Base-by-base conservation (phyloP, 306 rosid genomes). In the Acacia melanoxylon region DNA sequence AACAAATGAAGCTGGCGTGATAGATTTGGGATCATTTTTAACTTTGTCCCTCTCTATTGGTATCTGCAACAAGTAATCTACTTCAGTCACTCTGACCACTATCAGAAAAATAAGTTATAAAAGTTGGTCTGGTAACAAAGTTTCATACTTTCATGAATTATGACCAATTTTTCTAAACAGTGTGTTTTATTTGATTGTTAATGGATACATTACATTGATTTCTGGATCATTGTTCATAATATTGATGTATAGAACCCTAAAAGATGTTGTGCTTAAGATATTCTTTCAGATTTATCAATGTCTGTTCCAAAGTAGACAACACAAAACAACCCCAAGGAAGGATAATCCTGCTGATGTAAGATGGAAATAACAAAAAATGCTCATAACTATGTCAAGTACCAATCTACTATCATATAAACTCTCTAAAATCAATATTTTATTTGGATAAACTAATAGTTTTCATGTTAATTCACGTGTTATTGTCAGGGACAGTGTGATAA, bases 1-100 rank as follows among this genome's bases (percentile, higher is more conserved):
- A 76, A 96, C 99, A 91, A 96, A 93, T 75, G 98, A 92, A 62
- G 99, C 97, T 69, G 99, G 92, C 89, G 91, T 82, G 58, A 90
- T 42, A 82, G 94, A 93, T 37, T 91, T 89, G 17, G 97, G 83
- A 82, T 86, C 93, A 51, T 83, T 80, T 29, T 69, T 46, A 79
- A 93, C 86, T 69, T 80, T 88, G 29, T 92, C 91, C 82, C 91
- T 92, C 89, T 96, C 99, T 44, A 81, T 76, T 27, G 90, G 89
- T 82, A 93, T 93, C 99, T 96, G 95, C 73, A 48, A 78, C 48
- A 81, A 62, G 73, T 62, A 51, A 85, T 67, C 20, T 13, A 7
- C 14, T 33, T 66, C 14, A 66, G 33, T 66, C 71, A 33, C 24
- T 66, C 44, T 66, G 22, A 29, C 11, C 69, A 29, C 2, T 29